Conservation (phyloP, 805 yeast species). For the Candida ulmi region DNA sequence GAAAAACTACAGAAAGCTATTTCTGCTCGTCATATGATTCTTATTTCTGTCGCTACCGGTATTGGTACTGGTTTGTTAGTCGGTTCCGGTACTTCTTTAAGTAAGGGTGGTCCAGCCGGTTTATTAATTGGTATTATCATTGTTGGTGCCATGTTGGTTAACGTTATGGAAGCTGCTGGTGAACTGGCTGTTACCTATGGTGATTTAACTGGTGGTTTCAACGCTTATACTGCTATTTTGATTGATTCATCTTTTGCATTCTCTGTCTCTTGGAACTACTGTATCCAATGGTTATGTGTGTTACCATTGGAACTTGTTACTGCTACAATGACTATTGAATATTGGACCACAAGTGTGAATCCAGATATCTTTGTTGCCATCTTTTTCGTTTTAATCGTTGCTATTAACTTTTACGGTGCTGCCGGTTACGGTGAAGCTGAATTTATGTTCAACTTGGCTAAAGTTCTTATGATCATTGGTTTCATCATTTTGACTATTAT, state of each 20-base stretch:
- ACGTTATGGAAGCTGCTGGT: slow-evolving; percentile 59
- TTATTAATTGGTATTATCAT: slow-evolving; percentile 51
- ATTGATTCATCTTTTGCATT: slow-evolving; percentile 56
- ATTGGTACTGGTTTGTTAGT: slow-evolving; percentile 74
- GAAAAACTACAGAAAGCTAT: slow-evolving; percentile 32
- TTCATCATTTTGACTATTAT: slow-evolving; percentile 52
- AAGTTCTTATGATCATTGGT: slow-evolving; percentile 53
- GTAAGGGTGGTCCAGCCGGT: slow-evolving; percentile 60
- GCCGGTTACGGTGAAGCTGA: slow-evolving; percentile 69
- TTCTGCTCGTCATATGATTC: slow-evolving; percentile 53
- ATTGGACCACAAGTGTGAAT: slow-evolving; percentile 37
- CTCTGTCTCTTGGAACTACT: slow-evolving; percentile 56
- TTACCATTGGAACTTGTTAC: slow-evolving; percentile 53
- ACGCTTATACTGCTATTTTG: slow-evolving; percentile 29
- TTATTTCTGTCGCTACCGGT: slow-evolving; percentile 73
- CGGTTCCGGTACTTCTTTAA: slow-evolving; percentile 57
- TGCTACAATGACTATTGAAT: slow-evolving; percentile 45
- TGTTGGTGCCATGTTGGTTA: slow-evolving; percentile 56
- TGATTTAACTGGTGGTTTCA: slow-evolving; percentile 34
- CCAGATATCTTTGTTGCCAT: slow-evolving; percentile 54
- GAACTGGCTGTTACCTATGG: slow-evolving; percentile 37
- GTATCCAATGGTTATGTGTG: slow-evolving; percentile 49
- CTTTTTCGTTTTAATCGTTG: slow-evolving; percentile 44
- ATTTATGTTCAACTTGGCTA: slow-evolving; percentile 47
- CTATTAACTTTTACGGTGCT: slow-evolving; percentile 53